Evolutionary conservation across 148 eudicot genomes (phyloP).

Genomic region (Diospyros lotus): DNA sequence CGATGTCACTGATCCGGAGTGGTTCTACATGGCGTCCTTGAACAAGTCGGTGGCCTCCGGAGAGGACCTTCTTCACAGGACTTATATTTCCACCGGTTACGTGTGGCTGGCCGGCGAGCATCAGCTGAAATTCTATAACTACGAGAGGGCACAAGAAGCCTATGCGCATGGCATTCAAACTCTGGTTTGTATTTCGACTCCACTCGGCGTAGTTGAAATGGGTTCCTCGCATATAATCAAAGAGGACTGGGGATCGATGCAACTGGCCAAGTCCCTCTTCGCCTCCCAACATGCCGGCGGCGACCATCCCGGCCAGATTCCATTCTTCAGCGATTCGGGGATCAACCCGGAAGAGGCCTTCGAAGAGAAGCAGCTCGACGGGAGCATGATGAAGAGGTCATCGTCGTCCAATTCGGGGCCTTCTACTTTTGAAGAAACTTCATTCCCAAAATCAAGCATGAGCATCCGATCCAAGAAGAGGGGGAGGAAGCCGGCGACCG

Average conservation of each 20-base stretch:
- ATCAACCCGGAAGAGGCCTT: too few relatives aligned
- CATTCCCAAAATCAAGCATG: constrained; percentile 6
- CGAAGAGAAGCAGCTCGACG: neutral
- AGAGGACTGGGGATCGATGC: constrained; percentile 21
- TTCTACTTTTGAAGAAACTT: constrained; percentile 9
- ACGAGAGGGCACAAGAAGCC: constrained; percentile 32
- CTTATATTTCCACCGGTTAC: neutral
- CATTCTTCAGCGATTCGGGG: neutral
- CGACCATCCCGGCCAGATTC: neutral
- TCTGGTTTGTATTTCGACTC: constrained; percentile 28
- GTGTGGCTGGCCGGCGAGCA: constrained; percentile 25
- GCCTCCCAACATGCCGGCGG: neutral
- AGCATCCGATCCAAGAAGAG: constrained; percentile 23
- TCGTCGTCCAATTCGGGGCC: constrained; percentile 9
- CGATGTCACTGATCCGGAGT: constrained; percentile 9
- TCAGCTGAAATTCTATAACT: constrained; percentile 3
- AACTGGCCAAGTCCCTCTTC: constrained; percentile 17
- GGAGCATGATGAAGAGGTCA: constrained; percentile 6
- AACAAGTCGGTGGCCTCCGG: constrained; percentile 5
- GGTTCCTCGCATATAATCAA: constrained; percentile 22
- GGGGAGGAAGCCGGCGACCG: constrained; percentile 62
- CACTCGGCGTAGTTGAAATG: constrained; percentile 26
- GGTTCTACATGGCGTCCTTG: constrained; percentile 24
- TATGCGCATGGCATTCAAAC: constrained; percentile 23
- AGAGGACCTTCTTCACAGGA: constrained; percentile 18